These are phyloP conservation scores for Vigna hirtella DNA, from an alignment of 306 rosid genomes.

Conservation along the genomic window DNA sequence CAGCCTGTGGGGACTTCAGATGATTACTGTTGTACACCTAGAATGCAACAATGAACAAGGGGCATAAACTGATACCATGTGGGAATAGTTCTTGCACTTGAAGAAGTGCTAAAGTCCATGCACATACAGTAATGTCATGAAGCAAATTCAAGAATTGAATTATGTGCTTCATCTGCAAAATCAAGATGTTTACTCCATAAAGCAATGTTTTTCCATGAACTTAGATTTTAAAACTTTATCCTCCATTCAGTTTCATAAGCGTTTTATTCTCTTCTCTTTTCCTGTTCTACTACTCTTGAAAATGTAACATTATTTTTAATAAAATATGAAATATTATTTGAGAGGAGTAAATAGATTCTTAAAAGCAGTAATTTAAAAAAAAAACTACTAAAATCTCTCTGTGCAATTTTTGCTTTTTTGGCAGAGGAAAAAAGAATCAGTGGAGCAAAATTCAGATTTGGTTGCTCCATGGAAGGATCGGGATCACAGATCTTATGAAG, in stretches of 20 bases:
- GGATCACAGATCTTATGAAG: conserved; percentile 57
- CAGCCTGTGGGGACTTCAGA: conserved; percentile 28
- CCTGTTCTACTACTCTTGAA: conserved; percentile 32
- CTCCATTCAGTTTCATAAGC: conserved; percentile 22
- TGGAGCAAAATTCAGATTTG: conserved; percentile 50
- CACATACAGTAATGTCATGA: conserved; percentile 2
- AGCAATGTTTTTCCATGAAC: conserved; percentile 8
- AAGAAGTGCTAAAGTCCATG: conserved; percentile 20
- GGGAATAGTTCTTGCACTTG: conserved; percentile 22
- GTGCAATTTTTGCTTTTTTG: conserved; percentile 34
- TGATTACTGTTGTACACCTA: conserved; percentile 23
- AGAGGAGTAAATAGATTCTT: conserved; percentile 7
- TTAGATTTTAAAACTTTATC: conserved; percentile 8
- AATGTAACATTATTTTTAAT: neutral
- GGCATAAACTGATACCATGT: conserved; percentile 17
- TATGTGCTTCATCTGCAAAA: conserved; percentile 25
- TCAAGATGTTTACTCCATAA: neutral
- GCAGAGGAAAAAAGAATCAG: conserved; percentile 70
- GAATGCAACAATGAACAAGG: conserved; percentile 19
- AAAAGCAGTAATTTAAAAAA: neutral
- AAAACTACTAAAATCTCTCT: conserved; percentile 33
- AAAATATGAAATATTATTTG: conserved; percentile 5
- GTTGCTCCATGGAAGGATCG: conserved; percentile 59
- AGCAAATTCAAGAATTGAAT: conserved; percentile 20
- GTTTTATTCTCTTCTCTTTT: conserved; percentile 16